These are phyloP conservation scores for Ophiostoma sp. DNA, from an alignment of 2,329 filamentous ascomycete genomes.

Conservation along the genomic window DNA sequence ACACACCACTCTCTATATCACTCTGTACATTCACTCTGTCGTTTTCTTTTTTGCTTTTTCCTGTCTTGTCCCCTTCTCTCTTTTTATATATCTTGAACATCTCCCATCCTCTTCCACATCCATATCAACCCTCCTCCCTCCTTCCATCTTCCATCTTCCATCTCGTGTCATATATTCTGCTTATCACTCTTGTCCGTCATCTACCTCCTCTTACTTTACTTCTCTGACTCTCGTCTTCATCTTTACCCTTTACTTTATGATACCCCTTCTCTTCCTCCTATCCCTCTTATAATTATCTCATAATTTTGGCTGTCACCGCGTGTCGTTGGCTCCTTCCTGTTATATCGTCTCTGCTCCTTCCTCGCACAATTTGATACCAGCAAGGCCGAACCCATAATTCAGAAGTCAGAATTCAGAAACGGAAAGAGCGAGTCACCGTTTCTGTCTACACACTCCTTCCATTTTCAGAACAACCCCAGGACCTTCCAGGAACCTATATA, in stretches of 20 bases:
- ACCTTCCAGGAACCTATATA: neutral
- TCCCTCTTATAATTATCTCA: neutral
- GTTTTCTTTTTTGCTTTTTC: neutral
- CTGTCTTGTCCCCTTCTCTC: neutral
- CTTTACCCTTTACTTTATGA: neutral
- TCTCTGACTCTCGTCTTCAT: neutral
- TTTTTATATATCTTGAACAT: constrained; percentile 14
- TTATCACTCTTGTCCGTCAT: neutral
- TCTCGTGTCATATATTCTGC: neutral
- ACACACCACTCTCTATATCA: neutral
- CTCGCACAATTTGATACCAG: neutral
- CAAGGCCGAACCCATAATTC: neutral
- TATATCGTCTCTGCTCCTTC: neutral
- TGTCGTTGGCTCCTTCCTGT: neutral
- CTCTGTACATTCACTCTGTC: neutral
- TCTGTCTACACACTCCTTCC: neutral
- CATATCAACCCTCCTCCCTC: neutral
- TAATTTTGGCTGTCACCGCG: neutral
- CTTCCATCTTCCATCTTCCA: neutral
- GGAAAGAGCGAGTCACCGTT: neutral
- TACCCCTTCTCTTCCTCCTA: neutral
- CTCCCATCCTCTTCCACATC: neutral
- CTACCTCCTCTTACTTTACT: neutral
- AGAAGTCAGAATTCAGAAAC: neutral
- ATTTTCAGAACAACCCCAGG: neutral